phyloP scores from a whole-genome alignment of 371 early-diverging fungal genomes.

The Lichtheimia ramosa region DNA sequence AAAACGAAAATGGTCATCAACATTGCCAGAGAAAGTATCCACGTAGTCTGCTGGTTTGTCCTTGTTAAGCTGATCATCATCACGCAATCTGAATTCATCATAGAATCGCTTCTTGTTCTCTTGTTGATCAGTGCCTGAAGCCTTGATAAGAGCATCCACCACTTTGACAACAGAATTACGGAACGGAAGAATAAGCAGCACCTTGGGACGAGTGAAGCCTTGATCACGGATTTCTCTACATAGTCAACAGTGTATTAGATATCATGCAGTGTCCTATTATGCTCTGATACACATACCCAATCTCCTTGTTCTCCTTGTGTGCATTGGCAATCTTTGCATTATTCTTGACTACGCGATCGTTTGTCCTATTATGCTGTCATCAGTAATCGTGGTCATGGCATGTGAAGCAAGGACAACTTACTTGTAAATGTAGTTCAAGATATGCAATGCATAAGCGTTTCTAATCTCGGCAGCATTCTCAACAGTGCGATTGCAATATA shows the following conservation, averaged over 20 bases:
- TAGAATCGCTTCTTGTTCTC: slow-evolving; percentile 81
- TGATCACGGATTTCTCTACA: slow-evolving; percentile 86
- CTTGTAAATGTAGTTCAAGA: slow-evolving; percentile 88
- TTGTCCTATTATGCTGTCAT: slow-evolving; percentile 39
- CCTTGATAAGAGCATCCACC: slow-evolving; percentile 70
- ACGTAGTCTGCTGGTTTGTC: slow-evolving; percentile 83
- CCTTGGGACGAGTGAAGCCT: slow-evolving; percentile 93
- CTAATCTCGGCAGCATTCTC: slow-evolving; percentile 69
- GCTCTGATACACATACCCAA: slow-evolving; percentile 26
- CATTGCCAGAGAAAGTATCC: slow-evolving; percentile 88
- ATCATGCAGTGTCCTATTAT: too few relatives aligned
- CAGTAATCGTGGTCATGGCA: neutral
- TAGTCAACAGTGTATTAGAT: too few relatives aligned
- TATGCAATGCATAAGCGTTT: slow-evolving; percentile 78
- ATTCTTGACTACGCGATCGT: slow-evolving; percentile 80
- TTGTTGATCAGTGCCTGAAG: slow-evolving; percentile 82
- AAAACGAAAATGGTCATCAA: slow-evolving; percentile 95
- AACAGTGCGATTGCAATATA: slow-evolving; percentile 65
- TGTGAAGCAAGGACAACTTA: slow-evolving; percentile 24
- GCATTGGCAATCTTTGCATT: slow-evolving; percentile 69
- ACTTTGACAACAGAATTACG: slow-evolving; percentile 81
- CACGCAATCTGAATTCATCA: slow-evolving; percentile 68
- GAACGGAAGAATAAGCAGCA: slow-evolving; percentile 89
- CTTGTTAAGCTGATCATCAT: slow-evolving; percentile 58
- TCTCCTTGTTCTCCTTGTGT: slow-evolving; percentile 45